Evolutionary conservation across 345 rosid genomes (phyloP).

Genomic region (Linum lewisii): DNA sequence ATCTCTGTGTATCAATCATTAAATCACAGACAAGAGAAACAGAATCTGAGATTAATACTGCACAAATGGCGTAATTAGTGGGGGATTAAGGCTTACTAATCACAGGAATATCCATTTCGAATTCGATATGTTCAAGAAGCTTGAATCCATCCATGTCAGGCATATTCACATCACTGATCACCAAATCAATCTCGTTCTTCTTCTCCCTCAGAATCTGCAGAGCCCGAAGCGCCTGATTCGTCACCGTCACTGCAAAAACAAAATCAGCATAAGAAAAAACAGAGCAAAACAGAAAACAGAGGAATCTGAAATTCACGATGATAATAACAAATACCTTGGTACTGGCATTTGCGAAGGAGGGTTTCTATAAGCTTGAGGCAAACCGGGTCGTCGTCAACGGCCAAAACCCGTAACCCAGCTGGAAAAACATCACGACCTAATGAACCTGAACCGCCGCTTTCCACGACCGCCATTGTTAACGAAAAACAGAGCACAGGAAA

Average conservation of each 20-base stretch:
- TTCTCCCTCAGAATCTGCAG: constrained; percentile 51
- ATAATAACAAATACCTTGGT: constrained; percentile 34
- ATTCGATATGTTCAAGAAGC: constrained; percentile 76
- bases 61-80: too few relatives aligned
- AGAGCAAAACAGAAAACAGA: not conserved
- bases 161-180: constrained; percentile 75
- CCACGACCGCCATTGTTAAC: constrained; percentile 31
- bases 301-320: not conserved
- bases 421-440: constrained; percentile 36
- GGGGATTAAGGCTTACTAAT: constrained; percentile 40
- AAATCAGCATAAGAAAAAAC: not conserved
- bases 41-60: not conserved
- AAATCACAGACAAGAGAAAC: not conserved
- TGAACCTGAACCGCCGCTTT: constrained; percentile 14
- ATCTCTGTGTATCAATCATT: too few relatives aligned
- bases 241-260: constrained; percentile 41
- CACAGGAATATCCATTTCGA: constrained; percentile 83
- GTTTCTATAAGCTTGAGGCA: constrained; percentile 50
- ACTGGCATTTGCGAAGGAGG: constrained; percentile 51
- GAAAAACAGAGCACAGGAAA: constrained; percentile 6
- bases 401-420: constrained; percentile 52
- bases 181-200: constrained; percentile 43
- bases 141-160: constrained; percentile 78
- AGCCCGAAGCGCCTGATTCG: constrained; percentile 48
- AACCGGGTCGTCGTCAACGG: constrained; percentile 60